Percentiles rank a stretch among this genome's conserved stretches.
phyloP scores from a whole-genome alignment of 1,284 basidiomycete genomes.

The Cryptococcus sp. region DNA sequence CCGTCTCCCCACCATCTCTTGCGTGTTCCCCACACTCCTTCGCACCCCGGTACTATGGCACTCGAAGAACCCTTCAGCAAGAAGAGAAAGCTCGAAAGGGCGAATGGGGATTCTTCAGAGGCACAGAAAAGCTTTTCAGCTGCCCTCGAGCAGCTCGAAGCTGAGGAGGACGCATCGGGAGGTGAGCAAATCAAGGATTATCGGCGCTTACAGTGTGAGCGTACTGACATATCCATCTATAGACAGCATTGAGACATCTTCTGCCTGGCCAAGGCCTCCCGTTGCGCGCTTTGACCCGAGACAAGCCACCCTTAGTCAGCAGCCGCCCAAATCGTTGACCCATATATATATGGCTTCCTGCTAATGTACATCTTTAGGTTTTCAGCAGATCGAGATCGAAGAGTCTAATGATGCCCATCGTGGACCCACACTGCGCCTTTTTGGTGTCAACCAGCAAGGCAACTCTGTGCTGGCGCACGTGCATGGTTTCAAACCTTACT shows the following conservation, averaged over 20 bases:
- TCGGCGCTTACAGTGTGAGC: not conserved
- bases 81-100: conserved; percentile 33
- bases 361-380: conserved; percentile 50
- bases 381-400: conserved; percentile 92
- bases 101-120: conserved; percentile 1
- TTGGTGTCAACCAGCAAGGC: conserved; percentile 81
- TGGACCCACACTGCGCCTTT: conserved; percentile 66
- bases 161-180: conserved; percentile 57
- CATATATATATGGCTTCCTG: not conserved
- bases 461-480: conserved; percentile 82
- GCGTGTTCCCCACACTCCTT: not conserved
- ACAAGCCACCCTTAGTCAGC: conserved; percentile 61
- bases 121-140: conserved; percentile 65
- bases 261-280: conserved; percentile 71
- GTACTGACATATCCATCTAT: not conserved
- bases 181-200: conserved; percentile 15
- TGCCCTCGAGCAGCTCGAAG: conserved; percentile 69
- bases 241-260: conserved; percentile 52
- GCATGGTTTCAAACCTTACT: conserved; percentile 81
- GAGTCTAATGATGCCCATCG: conserved; percentile 60
- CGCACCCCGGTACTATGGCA: conserved; percentile 8
- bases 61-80: conserved; percentile 29
- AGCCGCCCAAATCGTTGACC: not conserved
- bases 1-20: not conserved
- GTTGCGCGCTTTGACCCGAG: conserved; percentile 59